These are phyloP conservation scores for Leucogyrophana mollusca DNA, from an alignment of 768 basidiomycete species.

Conservation along the genomic window DNA sequence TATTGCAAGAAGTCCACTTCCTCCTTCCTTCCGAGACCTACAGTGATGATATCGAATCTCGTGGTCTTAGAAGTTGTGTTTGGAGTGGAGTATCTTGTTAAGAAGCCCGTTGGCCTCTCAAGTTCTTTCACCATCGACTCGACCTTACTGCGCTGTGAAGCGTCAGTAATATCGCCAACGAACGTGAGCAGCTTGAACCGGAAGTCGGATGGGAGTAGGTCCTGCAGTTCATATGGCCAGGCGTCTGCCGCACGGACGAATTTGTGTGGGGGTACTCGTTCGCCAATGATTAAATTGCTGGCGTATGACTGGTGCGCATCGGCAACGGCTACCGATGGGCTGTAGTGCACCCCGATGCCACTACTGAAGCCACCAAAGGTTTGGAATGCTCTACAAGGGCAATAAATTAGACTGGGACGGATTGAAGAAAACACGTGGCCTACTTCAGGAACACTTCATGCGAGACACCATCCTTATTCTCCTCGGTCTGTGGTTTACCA, in stretches of 20 bases:
- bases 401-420: neutral
- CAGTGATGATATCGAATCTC: conserved; percentile 30
- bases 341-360: conserved; percentile 51
- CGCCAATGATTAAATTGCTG: conserved; percentile 41
- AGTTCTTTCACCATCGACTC: conserved; percentile 26
- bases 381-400: conserved; percentile 38
- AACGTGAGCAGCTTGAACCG: conserved; percentile 52
- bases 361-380: conserved; percentile 45
- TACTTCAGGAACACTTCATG: conserved; percentile 47
- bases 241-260: conserved; percentile 48
- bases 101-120: conserved; percentile 21
- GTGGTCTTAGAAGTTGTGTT: conserved; percentile 20
- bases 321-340: conserved; percentile 36
- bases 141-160: conserved; percentile 21
- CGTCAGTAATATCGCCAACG: conserved; percentile 32
- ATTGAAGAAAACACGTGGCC: conserved; percentile 2
- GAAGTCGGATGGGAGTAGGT: conserved; percentile 44
- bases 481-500: conserved; percentile 44
- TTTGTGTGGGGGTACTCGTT: conserved; percentile 48
- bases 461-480: conserved; percentile 34
- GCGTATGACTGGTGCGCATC: conserved; percentile 36
- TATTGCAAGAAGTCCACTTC: conserved; percentile 30
- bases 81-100: conserved; percentile 20
- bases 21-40: conserved; percentile 30
- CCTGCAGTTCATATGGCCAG: conserved; percentile 47